A percentile compares a stretch with the other conserved stretches of the same genome.
Conservation (phyloP, 352 stramenopile species). For the Pythium plurisporium region DNA sequence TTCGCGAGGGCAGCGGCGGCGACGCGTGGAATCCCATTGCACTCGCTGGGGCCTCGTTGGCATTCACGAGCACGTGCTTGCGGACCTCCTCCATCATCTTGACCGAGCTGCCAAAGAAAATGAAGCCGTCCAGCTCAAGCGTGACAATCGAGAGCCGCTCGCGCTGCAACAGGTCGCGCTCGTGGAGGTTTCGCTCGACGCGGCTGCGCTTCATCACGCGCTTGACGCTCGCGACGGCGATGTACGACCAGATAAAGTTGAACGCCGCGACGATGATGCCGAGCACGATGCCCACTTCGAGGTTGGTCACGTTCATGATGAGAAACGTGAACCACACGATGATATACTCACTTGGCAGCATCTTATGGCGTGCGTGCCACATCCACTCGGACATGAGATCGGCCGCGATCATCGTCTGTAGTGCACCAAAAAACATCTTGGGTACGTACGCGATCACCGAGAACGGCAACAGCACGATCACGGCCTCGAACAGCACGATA, state of each 20-base stretch:
- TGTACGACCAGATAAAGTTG: slow-evolving; percentile 87
- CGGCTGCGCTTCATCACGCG: slow-evolving; percentile 78
- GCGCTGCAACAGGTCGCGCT: slow-evolving; percentile 64
- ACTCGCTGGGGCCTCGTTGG: slow-evolving; percentile 2
- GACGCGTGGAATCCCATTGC: slow-evolving; percentile 5
- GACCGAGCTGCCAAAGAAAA: slow-evolving; percentile 86
- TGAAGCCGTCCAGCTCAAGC: slow-evolving; percentile 80
- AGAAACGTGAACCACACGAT: slow-evolving; percentile 94
- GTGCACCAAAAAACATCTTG: slow-evolving; percentile 96
- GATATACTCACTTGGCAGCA: slow-evolving; percentile 88
- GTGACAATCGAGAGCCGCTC: slow-evolving; percentile 82
- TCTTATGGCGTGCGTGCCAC: slow-evolving; percentile 82
- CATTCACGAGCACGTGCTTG: slow-evolving; percentile 71
- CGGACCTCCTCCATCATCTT: slow-evolving; percentile 87
- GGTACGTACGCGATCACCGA: slow-evolving; percentile 95
- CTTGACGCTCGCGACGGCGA: slow-evolving; percentile 60
- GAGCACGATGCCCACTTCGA: slow-evolving; percentile 93
- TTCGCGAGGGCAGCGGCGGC: slow-evolving; percentile 11
- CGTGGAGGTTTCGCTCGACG: slow-evolving; percentile 73
- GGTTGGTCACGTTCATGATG: slow-evolving; percentile 91
- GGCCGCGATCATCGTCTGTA: slow-evolving; percentile 95
- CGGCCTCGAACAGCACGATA: slow-evolving; percentile 73
- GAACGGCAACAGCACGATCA: slow-evolving; percentile 85
- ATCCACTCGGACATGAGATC: slow-evolving; percentile 98
- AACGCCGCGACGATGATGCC: slow-evolving; percentile 89